Percentiles rank a stretch among this genome's conserved stretches.
These are phyloP conservation scores for Fusarium cicatricum DNA, from an alignment of 2,329 filamentous ascomycete genomes.

Conservation along the genomic window DNA sequence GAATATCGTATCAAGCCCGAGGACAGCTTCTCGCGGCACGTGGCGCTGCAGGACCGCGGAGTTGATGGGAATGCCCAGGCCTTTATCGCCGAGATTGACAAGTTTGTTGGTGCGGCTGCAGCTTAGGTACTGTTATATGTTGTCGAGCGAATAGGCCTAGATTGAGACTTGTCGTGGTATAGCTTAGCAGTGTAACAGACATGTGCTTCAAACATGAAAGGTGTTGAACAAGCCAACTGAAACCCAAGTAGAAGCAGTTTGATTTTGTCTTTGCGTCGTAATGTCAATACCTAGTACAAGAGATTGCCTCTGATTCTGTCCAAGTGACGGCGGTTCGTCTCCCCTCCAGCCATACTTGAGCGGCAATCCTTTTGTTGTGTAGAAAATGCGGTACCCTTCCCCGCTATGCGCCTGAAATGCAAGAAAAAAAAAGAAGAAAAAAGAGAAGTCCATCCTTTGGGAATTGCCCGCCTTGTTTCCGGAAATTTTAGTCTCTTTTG, in stretches of 20 bases:
- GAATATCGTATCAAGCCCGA: conserved; percentile 36
- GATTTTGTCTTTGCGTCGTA: conserved; percentile 35
- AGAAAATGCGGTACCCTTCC: conserved; percentile 32
- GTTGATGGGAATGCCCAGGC: conserved; percentile 18
- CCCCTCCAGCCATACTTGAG: conserved; percentile 21
- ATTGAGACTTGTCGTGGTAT: too few relatives aligned
- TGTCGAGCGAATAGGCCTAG: neutral
- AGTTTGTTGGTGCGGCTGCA: conserved; percentile 1
- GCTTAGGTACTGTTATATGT: neutral
- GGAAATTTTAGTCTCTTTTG: conserved; percentile 8
- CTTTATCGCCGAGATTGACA: conserved; percentile 28
- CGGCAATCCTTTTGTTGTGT: conserved; percentile 18
- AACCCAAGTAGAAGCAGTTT: conserved; percentile 9
- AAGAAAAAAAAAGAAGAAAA: conserved; percentile 23
- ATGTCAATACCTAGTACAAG: conserved; percentile 36
- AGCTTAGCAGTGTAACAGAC: too few relatives aligned
- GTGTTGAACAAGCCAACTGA: too few relatives aligned
- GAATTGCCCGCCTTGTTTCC: conserved; percentile 5
- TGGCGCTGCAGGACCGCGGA: conserved; percentile 28
- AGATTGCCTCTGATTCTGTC: conserved; percentile 20
- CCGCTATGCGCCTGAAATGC: conserved; percentile 45
- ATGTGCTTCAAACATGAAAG: too few relatives aligned
- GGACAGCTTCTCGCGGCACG: conserved; percentile 26
- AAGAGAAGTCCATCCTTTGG: conserved; percentile 9
- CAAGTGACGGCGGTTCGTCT: conserved; percentile 25